phyloP scores from a whole-genome alignment of 441 rosid species.

The Aleurites moluccanus region DNA sequence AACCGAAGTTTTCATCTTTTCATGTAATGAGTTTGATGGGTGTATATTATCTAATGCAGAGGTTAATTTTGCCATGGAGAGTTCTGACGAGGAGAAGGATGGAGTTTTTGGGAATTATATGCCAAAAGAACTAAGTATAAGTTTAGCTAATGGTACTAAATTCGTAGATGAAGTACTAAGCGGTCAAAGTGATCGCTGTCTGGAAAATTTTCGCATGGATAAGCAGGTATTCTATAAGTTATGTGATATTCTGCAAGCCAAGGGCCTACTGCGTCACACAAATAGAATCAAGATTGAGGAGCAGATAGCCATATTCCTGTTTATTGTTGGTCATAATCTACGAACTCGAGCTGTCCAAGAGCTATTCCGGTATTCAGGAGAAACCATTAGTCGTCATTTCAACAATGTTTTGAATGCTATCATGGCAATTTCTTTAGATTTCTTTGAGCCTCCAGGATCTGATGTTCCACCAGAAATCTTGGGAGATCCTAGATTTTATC shows the following conservation, averaged over 20 bases:
- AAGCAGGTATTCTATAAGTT: constrained; percentile 78
- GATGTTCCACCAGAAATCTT: constrained; percentile 47
- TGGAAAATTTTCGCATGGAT: constrained; percentile 91
- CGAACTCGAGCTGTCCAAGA: constrained; percentile 91
- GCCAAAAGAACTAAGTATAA: constrained; percentile 46
- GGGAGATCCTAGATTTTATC: constrained; percentile 56
- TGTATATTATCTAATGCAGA: constrained; percentile 24
- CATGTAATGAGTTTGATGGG: background rate
- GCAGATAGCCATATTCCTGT: constrained; percentile 81
- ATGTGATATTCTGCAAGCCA: constrained; percentile 73
- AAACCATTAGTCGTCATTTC: constrained; percentile 92
- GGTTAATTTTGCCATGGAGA: constrained; percentile 47
- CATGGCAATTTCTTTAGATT: constrained; percentile 64
- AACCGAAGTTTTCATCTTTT: background rate
- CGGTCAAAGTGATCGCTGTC: constrained; percentile 58
- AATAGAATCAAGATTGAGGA: constrained; percentile 89
- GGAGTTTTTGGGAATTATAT: constrained; percentile 34
- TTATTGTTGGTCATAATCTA: constrained; percentile 79
- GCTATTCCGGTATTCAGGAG: constrained; percentile 70
- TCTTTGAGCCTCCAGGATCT: constrained; percentile 58
- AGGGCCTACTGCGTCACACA: constrained; percentile 82
- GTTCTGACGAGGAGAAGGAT: constrained; percentile 60
- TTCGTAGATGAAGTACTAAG: constrained; percentile 79
- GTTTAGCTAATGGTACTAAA: constrained; percentile 49
- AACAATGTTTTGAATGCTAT: constrained; percentile 87